Evolutionary conservation across 202 grass and related monocot genomes (phyloP).

Genomic region (Carex arenaria): DNA sequence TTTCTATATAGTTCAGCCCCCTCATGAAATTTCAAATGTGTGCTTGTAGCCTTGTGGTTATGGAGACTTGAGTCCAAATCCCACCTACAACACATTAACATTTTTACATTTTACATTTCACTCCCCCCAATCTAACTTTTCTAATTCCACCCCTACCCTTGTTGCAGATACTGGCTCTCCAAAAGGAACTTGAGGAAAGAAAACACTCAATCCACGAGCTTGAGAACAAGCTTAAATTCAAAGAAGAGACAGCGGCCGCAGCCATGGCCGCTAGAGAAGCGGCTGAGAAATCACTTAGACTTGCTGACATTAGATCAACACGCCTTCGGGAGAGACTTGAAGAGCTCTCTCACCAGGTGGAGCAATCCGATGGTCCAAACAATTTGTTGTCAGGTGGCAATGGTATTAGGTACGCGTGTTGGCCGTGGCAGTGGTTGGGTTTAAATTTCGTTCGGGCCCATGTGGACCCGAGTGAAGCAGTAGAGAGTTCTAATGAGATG

Average conservation of each 20-base stretch:
- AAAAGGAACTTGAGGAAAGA: slow-evolving; percentile 78
- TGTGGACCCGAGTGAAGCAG: slow-evolving; percentile 27
- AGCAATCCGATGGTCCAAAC: slow-evolving; percentile 50
- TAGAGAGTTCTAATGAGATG: slow-evolving; percentile 64
- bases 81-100: too few relatives aligned
- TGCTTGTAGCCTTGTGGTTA: too few relatives aligned
- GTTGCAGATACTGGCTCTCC: slow-evolving; percentile 59
- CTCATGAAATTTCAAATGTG: too few relatives aligned
- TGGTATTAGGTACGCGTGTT: slow-evolving; percentile 66
- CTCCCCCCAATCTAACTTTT: too few relatives aligned
- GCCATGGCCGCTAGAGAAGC: slow-evolving; percentile 77
- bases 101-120: too few relatives aligned
- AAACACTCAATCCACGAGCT: slow-evolving; percentile 57
- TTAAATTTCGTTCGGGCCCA: slow-evolving; percentile 50
- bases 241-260: slow-evolving; percentile 74
- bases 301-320: slow-evolving; percentile 54
- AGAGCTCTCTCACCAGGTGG: slow-evolving; percentile 65
- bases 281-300: slow-evolving; percentile 74
- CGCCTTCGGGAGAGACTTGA: slow-evolving; percentile 68
- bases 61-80: too few relatives aligned
- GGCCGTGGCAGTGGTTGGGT: slow-evolving; percentile 91
- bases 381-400: slow-evolving; percentile 14
- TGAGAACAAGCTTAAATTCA: slow-evolving; percentile 95
- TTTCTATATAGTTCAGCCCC: too few relatives aligned
- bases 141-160: not conserved